Percentiles rank a stretch among this genome's conserved stretches.
Evolutionary conservation across 2,329 filamentous ascomycete genomes (phyloP).

Genomic region (Alternaria sp.): DNA sequence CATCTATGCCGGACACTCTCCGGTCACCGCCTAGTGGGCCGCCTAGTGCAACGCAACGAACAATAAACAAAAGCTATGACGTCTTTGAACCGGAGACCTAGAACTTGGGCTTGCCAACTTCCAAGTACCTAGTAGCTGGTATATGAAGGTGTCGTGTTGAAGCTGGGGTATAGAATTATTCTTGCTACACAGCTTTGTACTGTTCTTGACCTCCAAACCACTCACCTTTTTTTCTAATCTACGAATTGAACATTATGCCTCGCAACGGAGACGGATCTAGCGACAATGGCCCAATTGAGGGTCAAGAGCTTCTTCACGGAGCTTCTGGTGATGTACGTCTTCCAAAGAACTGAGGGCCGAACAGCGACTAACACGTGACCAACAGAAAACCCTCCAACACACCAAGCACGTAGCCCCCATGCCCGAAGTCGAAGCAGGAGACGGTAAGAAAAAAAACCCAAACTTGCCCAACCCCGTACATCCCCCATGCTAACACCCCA

Average conservation of each 20-base stretch:
- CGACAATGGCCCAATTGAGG: slow-evolving; percentile 50
- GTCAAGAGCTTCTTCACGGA: slow-evolving; percentile 48
- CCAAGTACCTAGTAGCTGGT: neutral
- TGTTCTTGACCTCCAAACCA: neutral
- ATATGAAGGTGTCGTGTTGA: slow-evolving; percentile 1
- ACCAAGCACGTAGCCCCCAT: slow-evolving; percentile 45
- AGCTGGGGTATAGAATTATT: neutral
- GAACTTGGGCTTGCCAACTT: slow-evolving; percentile 10
- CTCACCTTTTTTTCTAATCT: neutral
- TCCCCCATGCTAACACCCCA: neutral
- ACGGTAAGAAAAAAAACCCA: slow-evolving; percentile 20
- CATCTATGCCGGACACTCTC: neutral
- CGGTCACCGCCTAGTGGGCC: slow-evolving; percentile 3
- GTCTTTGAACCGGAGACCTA: neutral
- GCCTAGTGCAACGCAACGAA: neutral
- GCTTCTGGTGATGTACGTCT: slow-evolving; percentile 42
- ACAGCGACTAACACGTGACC: neutral
- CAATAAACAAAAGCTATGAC: slow-evolving; percentile 8
- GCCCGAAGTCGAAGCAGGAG: slow-evolving; percentile 45
- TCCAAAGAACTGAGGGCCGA: no score
- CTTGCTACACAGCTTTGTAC: neutral
- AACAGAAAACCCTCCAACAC: slow-evolving; percentile 37
- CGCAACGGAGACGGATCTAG: slow-evolving; percentile 50
- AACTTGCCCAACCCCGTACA: neutral
- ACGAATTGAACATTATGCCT: slow-evolving; percentile 39